Percentiles rank a stretch among this genome's conserved stretches.
phyloP scores from a whole-genome alignment of 352 stramenopile species.

The Peronospora destructor region DNA sequence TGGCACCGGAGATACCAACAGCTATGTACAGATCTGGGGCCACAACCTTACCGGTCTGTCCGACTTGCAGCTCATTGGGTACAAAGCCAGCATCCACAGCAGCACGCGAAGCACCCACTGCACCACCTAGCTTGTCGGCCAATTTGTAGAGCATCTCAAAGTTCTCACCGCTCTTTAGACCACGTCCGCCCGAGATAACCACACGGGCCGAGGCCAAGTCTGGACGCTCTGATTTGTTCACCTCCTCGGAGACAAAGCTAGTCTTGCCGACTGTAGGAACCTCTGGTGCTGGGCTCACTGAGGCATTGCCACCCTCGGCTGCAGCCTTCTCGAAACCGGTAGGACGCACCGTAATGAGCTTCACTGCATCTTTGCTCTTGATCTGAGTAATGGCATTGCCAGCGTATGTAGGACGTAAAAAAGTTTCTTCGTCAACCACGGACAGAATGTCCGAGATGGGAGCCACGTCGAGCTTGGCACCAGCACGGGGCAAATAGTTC shows the following conservation, averaged over 20 bases:
- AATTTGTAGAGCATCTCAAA: slow-evolving; percentile 97
- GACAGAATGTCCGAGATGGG: slow-evolving; percentile 96
- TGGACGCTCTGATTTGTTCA: slow-evolving; percentile 93
- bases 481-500: slow-evolving; percentile 94
- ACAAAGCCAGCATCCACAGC: slow-evolving; percentile 98
- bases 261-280: slow-evolving; percentile 59
- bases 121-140: slow-evolving; percentile 96
- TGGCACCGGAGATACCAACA: slow-evolving; percentile 96
- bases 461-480: slow-evolving; percentile 90
- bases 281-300: slow-evolving; percentile 59
- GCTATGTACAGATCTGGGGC: slow-evolving; percentile 96
- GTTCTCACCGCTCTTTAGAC: slow-evolving; percentile 96
- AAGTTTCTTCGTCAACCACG: slow-evolving; percentile 90
- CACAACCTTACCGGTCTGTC: slow-evolving; percentile 98
- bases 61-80: slow-evolving; percentile 98
- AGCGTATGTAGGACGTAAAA: slow-evolving; percentile 85
- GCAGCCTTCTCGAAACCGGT: slow-evolving; percentile 97
- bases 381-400: slow-evolving; percentile 87
- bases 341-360: slow-evolving; percentile 93
- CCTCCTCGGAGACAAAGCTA: slow-evolving; percentile 90
- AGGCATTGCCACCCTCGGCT: slow-evolving; percentile 58
- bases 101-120: slow-evolving; percentile 94
- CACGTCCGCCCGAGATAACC: slow-evolving; percentile 94
- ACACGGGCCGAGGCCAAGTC: slow-evolving; percentile 91
- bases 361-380: slow-evolving; percentile 84